These are phyloP conservation scores for Pseudocercospora pini-densiflorae DNA, from an alignment of 2,329 filamentous ascomycete species.

Conservation along the genomic window DNA sequence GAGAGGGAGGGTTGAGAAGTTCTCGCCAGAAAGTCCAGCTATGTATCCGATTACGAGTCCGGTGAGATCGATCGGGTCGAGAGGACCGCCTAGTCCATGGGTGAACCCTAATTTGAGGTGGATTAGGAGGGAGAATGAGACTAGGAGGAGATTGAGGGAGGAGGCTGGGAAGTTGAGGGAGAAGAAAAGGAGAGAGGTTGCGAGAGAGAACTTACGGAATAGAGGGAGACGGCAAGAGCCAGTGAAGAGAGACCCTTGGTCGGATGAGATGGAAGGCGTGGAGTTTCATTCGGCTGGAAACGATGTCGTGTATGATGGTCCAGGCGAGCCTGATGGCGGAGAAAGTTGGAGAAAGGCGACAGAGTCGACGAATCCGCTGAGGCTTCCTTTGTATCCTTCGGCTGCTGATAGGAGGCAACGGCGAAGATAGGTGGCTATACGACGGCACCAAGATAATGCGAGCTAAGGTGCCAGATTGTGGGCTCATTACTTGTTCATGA, in stretches of 20 bases:
- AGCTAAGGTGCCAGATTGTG: too few species aligned
- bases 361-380: not conserved
- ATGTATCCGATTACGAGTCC: not conserved
- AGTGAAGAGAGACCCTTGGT: not conserved
- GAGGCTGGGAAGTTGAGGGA: too few species aligned
- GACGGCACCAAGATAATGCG: too few species aligned
- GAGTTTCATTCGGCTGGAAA: not conserved
- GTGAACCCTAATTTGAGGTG: not conserved
- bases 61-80: not conserved
- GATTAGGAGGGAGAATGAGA: not conserved
- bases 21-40: not conserved
- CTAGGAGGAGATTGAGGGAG: not conserved
- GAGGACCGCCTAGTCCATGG: not conserved
- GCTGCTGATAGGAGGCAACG: not conserved
- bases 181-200: not conserved
- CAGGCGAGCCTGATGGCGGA: not conserved
- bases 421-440: not conserved
- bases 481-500: too few species aligned
- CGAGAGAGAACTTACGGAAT: not conserved
- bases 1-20: not conserved
- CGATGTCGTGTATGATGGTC: not conserved
- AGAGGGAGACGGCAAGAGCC: not conserved
- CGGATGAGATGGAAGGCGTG: not conserved
- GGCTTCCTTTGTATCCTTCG: not conserved
- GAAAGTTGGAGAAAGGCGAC: not conserved